Conservation (phyloP, 768 basidiomycete species). For the Suillus lakei region DNA sequence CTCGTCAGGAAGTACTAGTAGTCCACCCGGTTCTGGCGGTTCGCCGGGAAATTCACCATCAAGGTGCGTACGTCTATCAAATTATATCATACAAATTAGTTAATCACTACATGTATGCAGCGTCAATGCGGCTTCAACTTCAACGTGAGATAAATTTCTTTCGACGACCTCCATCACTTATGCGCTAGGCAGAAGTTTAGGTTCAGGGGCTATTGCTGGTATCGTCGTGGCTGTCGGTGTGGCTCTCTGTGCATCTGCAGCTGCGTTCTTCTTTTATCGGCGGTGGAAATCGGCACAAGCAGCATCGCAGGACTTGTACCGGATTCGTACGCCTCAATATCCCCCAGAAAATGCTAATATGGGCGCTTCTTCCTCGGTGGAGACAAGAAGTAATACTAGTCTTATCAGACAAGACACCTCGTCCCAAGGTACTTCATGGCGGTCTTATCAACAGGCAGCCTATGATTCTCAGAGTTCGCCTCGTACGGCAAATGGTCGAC, state of each 20-base stretch:
- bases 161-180: constrained; percentile 4
- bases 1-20: not conserved
- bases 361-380: constrained; percentile 26
- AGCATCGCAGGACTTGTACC: constrained; percentile 18
- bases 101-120: not conserved
- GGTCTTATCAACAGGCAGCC: constrained; percentile 15
- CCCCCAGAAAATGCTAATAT: not conserved
- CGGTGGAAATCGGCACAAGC: constrained; percentile 32
- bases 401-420: constrained; percentile 15
- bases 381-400: constrained; percentile 20
- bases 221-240: constrained; percentile 20
- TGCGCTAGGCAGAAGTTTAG: constrained; percentile 15
- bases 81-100: too few species aligned
- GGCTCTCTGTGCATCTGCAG: constrained; percentile 18
- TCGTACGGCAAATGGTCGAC: not conserved
- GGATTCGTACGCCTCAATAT: constrained; percentile 15
- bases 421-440: constrained; percentile 6
- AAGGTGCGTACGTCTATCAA: not conserved
- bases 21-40: not conserved
- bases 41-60: constrained; percentile 12
- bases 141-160: constrained; percentile 16
- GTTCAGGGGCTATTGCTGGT: constrained; percentile 29
- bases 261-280: constrained; percentile 30
- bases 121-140: constrained; percentile 5
- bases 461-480: constrained; percentile 1